Evolutionary conservation across 306 rosid species (phyloP), one percentile per base, ranked within the genome.

Genomic region (Vigna nakashimae): DNA sequence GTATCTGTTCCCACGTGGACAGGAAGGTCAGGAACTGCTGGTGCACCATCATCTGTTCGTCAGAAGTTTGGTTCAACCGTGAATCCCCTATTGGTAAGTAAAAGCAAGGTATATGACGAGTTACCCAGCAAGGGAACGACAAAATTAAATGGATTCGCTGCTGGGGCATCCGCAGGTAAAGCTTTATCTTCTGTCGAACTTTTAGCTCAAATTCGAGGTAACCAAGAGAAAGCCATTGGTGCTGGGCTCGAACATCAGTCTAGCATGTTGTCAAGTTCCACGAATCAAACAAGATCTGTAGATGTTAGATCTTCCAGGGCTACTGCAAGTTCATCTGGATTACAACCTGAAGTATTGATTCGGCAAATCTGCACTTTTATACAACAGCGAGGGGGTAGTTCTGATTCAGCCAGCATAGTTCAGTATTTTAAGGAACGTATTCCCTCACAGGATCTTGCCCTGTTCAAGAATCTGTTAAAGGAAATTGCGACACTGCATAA

Each of bases 1-100:
- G 11, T 95, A 59, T 85, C 96, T 9, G 84, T 92, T 83, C 98
- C 98, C 17, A 95, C 98, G 81, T 91, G 98, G 98, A 92, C 98
- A 6, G 98, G 98, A 73, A 95, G 86, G 84, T 91, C 98, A 28
- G 98, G 98, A 77, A 34, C 90, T 71, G 98, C 98, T 17, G 98
- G 98, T 36, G 98, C 97, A 79, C 98, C 98, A 5, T 86, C 96
- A 34, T 84, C 92, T 71, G 81, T 86, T 56, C 84, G 83, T 56
- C 86, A 76, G 80, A 92, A 92, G 82, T 95, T 95, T 28, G 98
- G 98, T 75, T 92, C 98, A 64, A 77, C 97, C 13, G 85, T 85
- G 82, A 95, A 88, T 76, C 30, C 91, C 78, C 88, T 69, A 84
- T 79, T 91, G 86, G 71, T 73, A 80, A 85, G 52, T 69, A 82